Evolutionary conservation across 257 asterid species (phyloP).

Genomic region (Ajuga chamaepitys): DNA sequence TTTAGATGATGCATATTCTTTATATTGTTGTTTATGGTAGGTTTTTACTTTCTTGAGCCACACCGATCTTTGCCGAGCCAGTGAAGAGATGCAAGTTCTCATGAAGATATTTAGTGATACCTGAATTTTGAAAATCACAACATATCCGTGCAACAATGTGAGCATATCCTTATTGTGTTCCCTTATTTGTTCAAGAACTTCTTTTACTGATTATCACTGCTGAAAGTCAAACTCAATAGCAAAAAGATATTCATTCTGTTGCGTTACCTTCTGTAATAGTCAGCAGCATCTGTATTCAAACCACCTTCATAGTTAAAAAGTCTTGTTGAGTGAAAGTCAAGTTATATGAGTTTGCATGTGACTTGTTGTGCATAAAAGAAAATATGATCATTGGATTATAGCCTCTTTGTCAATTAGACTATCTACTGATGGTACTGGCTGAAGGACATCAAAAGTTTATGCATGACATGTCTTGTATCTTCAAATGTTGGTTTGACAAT

Average conservation of each 20-base stretch:
- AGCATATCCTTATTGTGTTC: slow-evolving; percentile 22
- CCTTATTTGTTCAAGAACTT: slow-evolving; percentile 2
- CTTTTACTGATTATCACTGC: background rate
- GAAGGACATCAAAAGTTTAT: background rate
- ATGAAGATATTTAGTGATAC: slow-evolving; percentile 94
- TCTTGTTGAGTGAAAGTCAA: background rate
- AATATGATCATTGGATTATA: no score
- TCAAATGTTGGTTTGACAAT: background rate
- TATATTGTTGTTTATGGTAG: no score
- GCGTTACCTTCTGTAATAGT: background rate
- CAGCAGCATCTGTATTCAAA: background rate
- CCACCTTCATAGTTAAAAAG: background rate
- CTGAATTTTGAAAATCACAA: no score
- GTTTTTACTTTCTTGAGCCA: slow-evolving; percentile 82
- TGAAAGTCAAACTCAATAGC: background rate
- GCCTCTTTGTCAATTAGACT: no score
- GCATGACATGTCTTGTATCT: background rate
- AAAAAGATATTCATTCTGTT: no score
- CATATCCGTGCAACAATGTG: slow-evolving; percentile 88
- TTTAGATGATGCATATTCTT: no score
- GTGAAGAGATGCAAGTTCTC: slow-evolving; percentile 95
- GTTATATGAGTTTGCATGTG: background rate
- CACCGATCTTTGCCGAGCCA: slow-evolving; percentile 93
- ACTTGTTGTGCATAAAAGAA: no score
- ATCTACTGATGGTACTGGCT: no score